These are phyloP conservation scores for Casaregolazyma suthepensis DNA, from an alignment of 1,139 yeast species.

Conservation along the genomic window DNA sequence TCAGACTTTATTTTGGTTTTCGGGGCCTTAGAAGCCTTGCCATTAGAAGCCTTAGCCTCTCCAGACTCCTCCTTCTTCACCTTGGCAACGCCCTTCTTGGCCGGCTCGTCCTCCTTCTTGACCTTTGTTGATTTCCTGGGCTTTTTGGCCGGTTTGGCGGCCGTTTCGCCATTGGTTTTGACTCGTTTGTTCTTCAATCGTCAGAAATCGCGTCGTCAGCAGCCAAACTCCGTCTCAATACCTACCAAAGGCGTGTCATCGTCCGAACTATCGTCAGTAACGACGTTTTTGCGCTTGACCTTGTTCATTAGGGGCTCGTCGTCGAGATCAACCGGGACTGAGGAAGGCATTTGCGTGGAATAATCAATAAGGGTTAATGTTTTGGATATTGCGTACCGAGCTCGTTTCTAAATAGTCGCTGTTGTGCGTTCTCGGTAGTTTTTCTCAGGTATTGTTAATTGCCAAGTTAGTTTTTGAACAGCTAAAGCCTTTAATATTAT, in stretches of 20 bases:
- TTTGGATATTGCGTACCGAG: neutral
- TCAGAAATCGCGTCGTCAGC: neutral
- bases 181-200: neutral
- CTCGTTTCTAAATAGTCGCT: neutral
- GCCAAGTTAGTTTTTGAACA: too few species aligned
- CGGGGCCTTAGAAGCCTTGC: slow-evolving; percentile 5
- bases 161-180: slow-evolving; percentile 4
- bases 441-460: too few species aligned
- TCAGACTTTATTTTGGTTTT: slow-evolving; percentile 7
- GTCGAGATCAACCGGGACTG: neutral
- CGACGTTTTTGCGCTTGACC: neutral
- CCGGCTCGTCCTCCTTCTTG: slow-evolving; percentile 4
- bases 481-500: neutral
- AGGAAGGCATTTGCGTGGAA: neutral
- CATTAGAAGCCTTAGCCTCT: slow-evolving; percentile 7
- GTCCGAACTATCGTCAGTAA: slow-evolving; percentile 5
- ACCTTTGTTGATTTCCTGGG: slow-evolving; percentile 6
- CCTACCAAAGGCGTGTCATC: slow-evolving; percentile 18
- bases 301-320: neutral
- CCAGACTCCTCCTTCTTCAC: neutral
- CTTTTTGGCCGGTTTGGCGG: slow-evolving; percentile 9
- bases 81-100: neutral
- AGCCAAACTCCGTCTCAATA: neutral
- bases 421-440: too few species aligned
- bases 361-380: neutral